Evolutionary conservation across 495 filamentous ascomycete genomes (phyloP).

Genomic region (Melanomma pulvis-pyrius): DNA sequence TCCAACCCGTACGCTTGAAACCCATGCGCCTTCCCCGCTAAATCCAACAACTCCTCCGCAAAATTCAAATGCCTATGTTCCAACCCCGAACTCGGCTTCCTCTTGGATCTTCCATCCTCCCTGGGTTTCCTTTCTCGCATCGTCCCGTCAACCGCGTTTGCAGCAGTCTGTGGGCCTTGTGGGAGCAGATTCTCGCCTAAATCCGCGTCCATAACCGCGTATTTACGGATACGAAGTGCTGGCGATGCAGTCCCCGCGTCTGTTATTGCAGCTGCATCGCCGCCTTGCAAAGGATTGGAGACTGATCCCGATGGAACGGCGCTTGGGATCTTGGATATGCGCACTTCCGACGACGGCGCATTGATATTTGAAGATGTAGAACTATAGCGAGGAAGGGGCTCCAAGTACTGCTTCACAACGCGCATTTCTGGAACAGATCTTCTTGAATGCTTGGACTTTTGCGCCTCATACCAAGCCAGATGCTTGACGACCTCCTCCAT

Average conservation of each 20-base stretch:
- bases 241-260: too few relatives aligned
- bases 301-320: too few relatives aligned
- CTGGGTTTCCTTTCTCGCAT: neutral
- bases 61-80: neutral
- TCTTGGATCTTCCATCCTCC: neutral
- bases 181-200: too few relatives aligned
- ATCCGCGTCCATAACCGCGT: too few relatives aligned
- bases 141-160: too few relatives aligned
- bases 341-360: too few relatives aligned
- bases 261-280: neutral
- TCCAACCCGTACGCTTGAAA: constrained; percentile 2
- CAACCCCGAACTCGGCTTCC: neutral
- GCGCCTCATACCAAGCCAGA: neutral
- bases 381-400: too few relatives aligned
- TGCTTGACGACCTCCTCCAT: neutral
- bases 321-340: too few relatives aligned
- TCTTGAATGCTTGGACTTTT: neutral
- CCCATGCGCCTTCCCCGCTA: neutral
- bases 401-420: too few relatives aligned
- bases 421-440: neutral
- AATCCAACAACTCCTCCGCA: neutral
- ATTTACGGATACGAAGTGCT: too few relatives aligned
- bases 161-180: too few relatives aligned
- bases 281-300: neutral
- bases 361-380: too few relatives aligned